Percentiles rank a stretch among this genome's conserved stretches.
These are phyloP conservation scores for Plectosphaerella cucumerina DNA, from an alignment of 2,329 filamentous ascomycete species.

Conservation along the genomic window DNA sequence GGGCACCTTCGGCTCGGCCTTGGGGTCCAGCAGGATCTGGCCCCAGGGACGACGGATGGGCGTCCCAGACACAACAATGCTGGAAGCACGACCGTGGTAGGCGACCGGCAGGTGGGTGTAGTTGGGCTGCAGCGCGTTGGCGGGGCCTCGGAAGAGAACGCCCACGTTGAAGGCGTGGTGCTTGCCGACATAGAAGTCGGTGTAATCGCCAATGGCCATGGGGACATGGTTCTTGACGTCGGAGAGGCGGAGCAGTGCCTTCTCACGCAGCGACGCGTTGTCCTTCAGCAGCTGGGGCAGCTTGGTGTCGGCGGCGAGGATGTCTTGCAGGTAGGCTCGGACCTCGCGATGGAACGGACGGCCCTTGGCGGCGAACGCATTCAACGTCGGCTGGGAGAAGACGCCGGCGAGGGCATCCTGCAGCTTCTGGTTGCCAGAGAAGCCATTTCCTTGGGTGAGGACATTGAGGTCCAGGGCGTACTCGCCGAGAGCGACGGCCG, in stretches of 20 bases:
- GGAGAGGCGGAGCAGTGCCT: slow-evolving; percentile 21
- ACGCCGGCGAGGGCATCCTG: slow-evolving; percentile 16
- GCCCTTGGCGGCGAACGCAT: slow-evolving; percentile 68
- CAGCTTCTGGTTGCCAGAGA: slow-evolving; percentile 22
- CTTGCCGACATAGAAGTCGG: slow-evolving; percentile 77
- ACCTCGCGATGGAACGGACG: slow-evolving; percentile 65
- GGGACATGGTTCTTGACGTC: slow-evolving; percentile 67
- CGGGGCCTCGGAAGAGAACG: slow-evolving; percentile 66
- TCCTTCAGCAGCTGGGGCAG: slow-evolving; percentile 27
- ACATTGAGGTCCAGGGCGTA: slow-evolving; percentile 65
- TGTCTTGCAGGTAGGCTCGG: slow-evolving; percentile 63
- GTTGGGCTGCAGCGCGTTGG: slow-evolving; percentile 74
- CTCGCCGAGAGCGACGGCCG: slow-evolving; percentile 69
- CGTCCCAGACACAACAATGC: slow-evolving; percentile 71
- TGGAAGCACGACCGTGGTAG: slow-evolving; percentile 76
- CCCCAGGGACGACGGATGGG: slow-evolving; percentile 68
- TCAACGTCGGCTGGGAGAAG: slow-evolving; percentile 51
- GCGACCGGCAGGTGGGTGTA: slow-evolving; percentile 78
- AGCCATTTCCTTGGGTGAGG: slow-evolving; percentile 47
- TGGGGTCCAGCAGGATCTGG: slow-evolving; percentile 56
- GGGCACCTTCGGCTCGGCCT: slow-evolving; percentile 46
- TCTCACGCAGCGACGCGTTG: slow-evolving; percentile 24
- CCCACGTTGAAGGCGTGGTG: slow-evolving; percentile 72
- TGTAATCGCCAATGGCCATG: slow-evolving; percentile 76
- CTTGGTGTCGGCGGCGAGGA: slow-evolving; percentile 51